These are phyloP conservation scores for Talaromyces ruber DNA, from an alignment of 495 filamentous ascomycete species.

Conservation along the genomic window DNA sequence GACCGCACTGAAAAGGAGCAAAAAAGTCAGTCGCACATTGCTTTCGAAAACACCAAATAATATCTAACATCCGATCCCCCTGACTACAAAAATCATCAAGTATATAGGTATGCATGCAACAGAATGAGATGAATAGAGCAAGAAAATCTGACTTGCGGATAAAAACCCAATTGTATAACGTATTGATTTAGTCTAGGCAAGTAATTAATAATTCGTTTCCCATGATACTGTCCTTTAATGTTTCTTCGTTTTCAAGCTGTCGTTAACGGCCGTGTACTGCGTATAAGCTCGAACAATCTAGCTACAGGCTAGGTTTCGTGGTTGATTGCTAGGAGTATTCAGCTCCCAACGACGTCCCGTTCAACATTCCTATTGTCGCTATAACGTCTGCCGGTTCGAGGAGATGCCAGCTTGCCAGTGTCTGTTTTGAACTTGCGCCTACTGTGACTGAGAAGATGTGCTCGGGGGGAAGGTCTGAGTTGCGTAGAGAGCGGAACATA, in stretches of 20 bases:
- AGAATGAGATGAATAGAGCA: not conserved
- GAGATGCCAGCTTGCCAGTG: slow-evolving; percentile 78
- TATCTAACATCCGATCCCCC: no score
- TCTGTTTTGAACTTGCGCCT: slow-evolving; percentile 78
- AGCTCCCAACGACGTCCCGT: slow-evolving; percentile 19
- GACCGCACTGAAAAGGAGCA: no score
- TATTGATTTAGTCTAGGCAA: not conserved
- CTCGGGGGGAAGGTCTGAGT: slow-evolving; percentile 43
- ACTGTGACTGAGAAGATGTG: slow-evolving; percentile 83
- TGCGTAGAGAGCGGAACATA: slow-evolving; percentile 59
- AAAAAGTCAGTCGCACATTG: no score
- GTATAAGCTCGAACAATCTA: not conserved
- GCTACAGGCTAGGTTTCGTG: not conserved
- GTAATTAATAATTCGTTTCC: not conserved
- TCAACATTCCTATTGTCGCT: slow-evolving; percentile 63
- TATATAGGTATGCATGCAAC: not conserved
- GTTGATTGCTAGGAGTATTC: slow-evolving; percentile 2
- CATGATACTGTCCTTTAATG: not conserved
- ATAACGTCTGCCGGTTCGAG: slow-evolving; percentile 83
- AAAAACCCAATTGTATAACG: not conserved
- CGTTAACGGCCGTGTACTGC: not conserved
- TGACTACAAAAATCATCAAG: no score
- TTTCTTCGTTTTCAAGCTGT: not conserved
- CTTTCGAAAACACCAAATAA: no score
- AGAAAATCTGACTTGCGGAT: not conserved